phyloP scores from a whole-genome alignment of 202 grass and related monocot species.

The Miscanthus sacchariflorus region DNA sequence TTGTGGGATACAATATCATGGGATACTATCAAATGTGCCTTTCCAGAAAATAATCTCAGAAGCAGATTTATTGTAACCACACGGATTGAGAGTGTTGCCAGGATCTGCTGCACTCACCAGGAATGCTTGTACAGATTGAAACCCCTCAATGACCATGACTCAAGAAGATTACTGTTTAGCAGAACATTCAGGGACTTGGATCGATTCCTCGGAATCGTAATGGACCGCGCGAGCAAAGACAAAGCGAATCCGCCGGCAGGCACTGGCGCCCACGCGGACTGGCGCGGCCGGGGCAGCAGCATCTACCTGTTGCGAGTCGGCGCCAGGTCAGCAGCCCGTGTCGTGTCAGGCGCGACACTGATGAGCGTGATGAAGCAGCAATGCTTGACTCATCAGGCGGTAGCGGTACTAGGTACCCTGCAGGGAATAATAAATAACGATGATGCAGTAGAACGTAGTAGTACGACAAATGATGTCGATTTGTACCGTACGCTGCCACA shows the following conservation, averaged over 20 bases:
- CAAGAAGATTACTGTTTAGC: slow-evolving; percentile 33
- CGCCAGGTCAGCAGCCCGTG: slow-evolving; percentile 10
- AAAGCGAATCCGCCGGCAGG: neutral
- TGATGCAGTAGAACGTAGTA: too few species aligned
- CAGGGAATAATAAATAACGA: too few species aligned
- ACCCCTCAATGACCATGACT: slow-evolving; percentile 26
- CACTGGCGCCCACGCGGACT: too few species aligned
- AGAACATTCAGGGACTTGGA: slow-evolving; percentile 7
- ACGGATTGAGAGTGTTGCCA: slow-evolving; percentile 39
- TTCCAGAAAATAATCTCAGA: slow-evolving; percentile 33
- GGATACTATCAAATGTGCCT: slow-evolving; percentile 19
- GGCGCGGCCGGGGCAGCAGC: neutral
- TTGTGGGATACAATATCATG: slow-evolving; percentile 33
- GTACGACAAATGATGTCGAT: too few species aligned
- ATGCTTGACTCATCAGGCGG: neutral
- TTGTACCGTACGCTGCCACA: too few species aligned
- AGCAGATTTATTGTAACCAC: slow-evolving; percentile 39
- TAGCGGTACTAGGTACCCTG: too few species aligned
- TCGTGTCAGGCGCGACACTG: slow-evolving; percentile 1
- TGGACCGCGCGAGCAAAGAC: neutral
- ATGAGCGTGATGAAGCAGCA: neutral
- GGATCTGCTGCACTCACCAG: slow-evolving; percentile 11
- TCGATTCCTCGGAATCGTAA: too few species aligned
- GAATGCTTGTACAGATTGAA: slow-evolving; percentile 32
- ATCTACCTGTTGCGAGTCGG: neutral